phyloP scores from a whole-genome alignment of 2,329 filamentous ascomycete genomes.

The Stemphylium lycopersici region DNA sequence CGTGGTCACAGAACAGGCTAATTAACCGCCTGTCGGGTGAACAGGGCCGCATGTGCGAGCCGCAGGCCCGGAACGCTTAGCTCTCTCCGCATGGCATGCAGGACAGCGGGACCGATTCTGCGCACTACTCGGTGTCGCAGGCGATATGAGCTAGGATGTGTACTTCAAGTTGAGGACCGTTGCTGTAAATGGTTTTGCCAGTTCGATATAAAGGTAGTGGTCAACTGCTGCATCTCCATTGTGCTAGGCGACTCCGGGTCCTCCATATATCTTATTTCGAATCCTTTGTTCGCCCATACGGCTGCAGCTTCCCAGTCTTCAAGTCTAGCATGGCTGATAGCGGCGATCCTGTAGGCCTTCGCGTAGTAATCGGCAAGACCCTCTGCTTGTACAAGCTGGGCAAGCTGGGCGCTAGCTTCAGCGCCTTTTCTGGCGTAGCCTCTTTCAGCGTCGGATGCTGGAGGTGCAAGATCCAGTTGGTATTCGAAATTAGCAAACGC shows the following conservation, averaged over 20 bases:
- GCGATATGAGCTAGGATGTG: neutral
- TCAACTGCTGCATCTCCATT: conserved; percentile 39
- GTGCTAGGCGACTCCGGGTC: conserved; percentile 36
- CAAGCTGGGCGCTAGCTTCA: conserved; percentile 35
- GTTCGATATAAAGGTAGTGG: conserved; percentile 33
- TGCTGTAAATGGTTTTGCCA: conserved; percentile 39
- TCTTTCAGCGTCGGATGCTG: conserved; percentile 26
- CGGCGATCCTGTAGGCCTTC: conserved; percentile 40
- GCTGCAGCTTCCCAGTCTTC: conserved; percentile 41
- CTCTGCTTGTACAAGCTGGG: conserved; percentile 42
- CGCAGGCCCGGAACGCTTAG: conserved; percentile 12
- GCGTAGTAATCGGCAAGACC: conserved; percentile 45
- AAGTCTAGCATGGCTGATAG: conserved; percentile 37
- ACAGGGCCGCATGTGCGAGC: conserved; percentile 27
- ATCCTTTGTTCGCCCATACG: conserved; percentile 41
- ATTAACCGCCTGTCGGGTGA: conserved; percentile 24
- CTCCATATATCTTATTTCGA: conserved; percentile 36
- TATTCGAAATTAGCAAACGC: conserved; percentile 36
- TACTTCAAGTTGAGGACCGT: neutral
- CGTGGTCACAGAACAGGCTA: conserved; percentile 31
- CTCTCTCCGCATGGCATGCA: neutral
- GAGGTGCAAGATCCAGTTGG: conserved; percentile 30
- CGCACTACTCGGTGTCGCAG: neutral
- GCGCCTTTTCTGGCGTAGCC: conserved; percentile 36
- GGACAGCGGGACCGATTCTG: neutral